phyloP scores from a whole-genome alignment of 2,329 filamentous ascomycete species.

The Sclerotinia glacialis region DNA sequence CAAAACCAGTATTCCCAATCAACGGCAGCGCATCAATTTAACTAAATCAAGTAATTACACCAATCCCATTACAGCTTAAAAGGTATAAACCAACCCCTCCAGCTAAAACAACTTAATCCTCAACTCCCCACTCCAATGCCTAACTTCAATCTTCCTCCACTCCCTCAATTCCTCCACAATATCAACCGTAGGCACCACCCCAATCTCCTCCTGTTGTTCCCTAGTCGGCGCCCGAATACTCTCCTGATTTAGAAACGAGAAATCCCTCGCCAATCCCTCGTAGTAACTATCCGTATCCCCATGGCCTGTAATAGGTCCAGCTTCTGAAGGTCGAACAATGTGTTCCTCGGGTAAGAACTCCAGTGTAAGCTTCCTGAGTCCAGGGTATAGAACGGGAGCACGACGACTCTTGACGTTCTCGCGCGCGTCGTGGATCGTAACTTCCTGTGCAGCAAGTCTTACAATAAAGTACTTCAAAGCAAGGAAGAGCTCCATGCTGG shows the following conservation, averaged over 20 bases:
- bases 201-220: background rate
- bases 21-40: background rate
- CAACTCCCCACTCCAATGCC: constrained; percentile 29
- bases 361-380: constrained; percentile 53
- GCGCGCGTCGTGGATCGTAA: constrained; percentile 40
- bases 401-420: constrained; percentile 22
- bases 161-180: constrained; percentile 28
- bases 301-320: constrained; percentile 32
- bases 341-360: constrained; percentile 45
- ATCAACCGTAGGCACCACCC: constrained; percentile 13
- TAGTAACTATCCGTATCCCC: constrained; percentile 33
- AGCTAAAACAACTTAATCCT: constrained; percentile 17
- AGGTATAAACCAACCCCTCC: background rate
- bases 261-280: constrained; percentile 27
- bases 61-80: background rate
- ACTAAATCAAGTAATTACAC: background rate
- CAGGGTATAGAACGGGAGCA: constrained; percentile 47
- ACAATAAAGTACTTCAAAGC: constrained; percentile 49
- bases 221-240: background rate
- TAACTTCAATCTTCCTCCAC: constrained; percentile 22
- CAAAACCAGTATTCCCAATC: no score
- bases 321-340: background rate
- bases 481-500: constrained; percentile 50
- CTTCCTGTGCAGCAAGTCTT: constrained; percentile 50
- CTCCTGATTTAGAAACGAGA: constrained; percentile 34